Percentiles rank a stretch among this genome's conserved stretches.
phyloP scores from a whole-genome alignment of 1,139 yeast species.

The Pichia sp. region DNA sequence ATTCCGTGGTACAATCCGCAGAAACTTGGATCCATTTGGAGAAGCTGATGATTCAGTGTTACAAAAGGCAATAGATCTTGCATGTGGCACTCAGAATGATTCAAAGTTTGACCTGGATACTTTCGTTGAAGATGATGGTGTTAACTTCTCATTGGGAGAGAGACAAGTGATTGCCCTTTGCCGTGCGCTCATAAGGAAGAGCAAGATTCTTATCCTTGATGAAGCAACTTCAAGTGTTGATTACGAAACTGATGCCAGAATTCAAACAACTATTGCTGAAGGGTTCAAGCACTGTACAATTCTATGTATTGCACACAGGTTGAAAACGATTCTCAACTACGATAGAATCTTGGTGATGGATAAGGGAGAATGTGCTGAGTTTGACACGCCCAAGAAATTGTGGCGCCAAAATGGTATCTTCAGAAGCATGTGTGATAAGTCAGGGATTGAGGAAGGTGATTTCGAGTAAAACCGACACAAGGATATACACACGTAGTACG shows the following conservation, averaged over 20 bases:
- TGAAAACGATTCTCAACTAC: slow-evolving; percentile 45
- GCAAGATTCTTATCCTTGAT: slow-evolving; percentile 45
- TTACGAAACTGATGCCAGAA: slow-evolving; percentile 47
- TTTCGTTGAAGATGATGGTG: slow-evolving; percentile 37
- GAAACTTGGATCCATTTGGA: slow-evolving; percentile 36
- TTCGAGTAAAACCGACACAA: too few relatives aligned
- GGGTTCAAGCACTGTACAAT: slow-evolving; percentile 45
- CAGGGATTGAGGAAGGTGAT: slow-evolving; percentile 22
- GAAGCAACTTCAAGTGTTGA: slow-evolving; percentile 55
- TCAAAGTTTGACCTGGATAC: slow-evolving; percentile 39
- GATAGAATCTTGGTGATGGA: slow-evolving; percentile 49
- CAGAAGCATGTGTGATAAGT: slow-evolving; percentile 32
- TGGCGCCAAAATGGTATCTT: slow-evolving; percentile 29
- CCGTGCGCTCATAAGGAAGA: slow-evolving; percentile 44
- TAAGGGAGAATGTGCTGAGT: slow-evolving; percentile 42
- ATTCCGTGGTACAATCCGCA: slow-evolving; percentile 34
- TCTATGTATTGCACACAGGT: slow-evolving; percentile 50
- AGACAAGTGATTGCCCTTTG: slow-evolving; percentile 49
- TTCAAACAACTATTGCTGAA: slow-evolving; percentile 40
- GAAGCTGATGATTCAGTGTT: slow-evolving; percentile 33
- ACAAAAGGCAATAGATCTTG: slow-evolving; percentile 39
- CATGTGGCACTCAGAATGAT: slow-evolving; percentile 26
- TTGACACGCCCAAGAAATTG: slow-evolving; percentile 40
- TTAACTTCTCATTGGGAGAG: slow-evolving; percentile 50
- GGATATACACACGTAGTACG: too few relatives aligned